A percentile compares a stretch with the other conserved stretches of the same genome.
Evolutionary conservation across 345 rosid genomes (phyloP).

Genomic region (Gossypium australe): DNA sequence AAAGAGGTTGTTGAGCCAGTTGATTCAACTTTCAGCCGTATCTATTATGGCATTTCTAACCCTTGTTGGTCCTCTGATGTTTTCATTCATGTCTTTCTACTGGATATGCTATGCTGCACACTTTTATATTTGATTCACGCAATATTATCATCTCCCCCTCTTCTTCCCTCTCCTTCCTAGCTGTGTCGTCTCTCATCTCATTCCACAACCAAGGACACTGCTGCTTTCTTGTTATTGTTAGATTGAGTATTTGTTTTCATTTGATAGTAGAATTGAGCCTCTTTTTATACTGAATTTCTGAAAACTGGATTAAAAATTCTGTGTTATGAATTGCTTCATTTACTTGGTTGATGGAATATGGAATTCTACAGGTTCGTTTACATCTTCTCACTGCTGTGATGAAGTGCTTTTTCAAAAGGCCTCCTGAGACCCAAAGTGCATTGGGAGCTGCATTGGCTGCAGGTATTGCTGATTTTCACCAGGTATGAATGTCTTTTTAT

Average conservation of each 20-base stretch:
- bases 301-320: constrained; percentile 1
- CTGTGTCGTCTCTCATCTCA: not conserved
- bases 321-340: constrained; percentile 18
- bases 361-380: constrained; percentile 69
- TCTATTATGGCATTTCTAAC: not conserved
- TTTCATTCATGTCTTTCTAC: not conserved
- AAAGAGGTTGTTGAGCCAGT: constrained; percentile 1
- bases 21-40: not conserved
- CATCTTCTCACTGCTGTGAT: constrained; percentile 94
- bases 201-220: not conserved
- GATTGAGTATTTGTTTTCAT: not conserved
- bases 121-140: not conserved
- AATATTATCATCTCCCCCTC: not conserved
- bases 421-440: constrained; percentile 97
- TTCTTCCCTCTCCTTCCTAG: not conserved
- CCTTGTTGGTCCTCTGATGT: not conserved
- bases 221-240: not conserved
- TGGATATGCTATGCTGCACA: not conserved
- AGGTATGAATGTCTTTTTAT: constrained; percentile 34
- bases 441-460: constrained; percentile 85
- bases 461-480: constrained; percentile 89
- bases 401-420: constrained; percentile 96
- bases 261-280: not conserved
- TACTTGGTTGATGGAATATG: constrained; percentile 15
- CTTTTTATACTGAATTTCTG: not conserved